Percentiles rank a stretch among this genome's conserved stretches.
These are phyloP conservation scores for Drechslerella dactyloides DNA, from an alignment of 2,329 filamentous ascomycete species.

Conservation along the genomic window DNA sequence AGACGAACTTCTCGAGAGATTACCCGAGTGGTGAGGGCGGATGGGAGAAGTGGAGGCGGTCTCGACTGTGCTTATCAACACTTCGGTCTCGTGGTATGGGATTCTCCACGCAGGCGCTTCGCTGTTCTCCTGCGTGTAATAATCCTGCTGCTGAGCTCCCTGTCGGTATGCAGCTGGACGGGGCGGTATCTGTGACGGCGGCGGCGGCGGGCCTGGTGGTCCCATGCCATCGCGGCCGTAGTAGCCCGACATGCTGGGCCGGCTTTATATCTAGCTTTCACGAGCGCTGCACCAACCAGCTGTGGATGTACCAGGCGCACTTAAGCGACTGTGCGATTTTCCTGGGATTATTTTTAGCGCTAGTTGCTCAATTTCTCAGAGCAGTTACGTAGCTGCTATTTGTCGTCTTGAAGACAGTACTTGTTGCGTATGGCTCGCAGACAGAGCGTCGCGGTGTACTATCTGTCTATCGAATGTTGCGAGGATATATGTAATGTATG, in stretches of 20 bases:
- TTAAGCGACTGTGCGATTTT: constrained; percentile 26
- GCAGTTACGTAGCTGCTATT: constrained; percentile 19
- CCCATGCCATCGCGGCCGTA: constrained; percentile 30
- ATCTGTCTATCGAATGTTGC: no score
- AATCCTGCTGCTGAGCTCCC: constrained; percentile 23
- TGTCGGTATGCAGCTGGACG: constrained; percentile 38
- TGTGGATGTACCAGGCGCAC: constrained; percentile 18
- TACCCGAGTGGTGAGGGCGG: constrained; percentile 18
- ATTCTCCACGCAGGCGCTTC: constrained; percentile 38
- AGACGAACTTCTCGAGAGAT: constrained; percentile 37
- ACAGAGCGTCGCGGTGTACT: not conserved
- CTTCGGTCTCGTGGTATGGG: constrained; percentile 48
- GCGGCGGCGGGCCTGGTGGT: constrained; percentile 29
- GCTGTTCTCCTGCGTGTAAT: constrained; percentile 35
- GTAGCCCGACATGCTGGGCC: constrained; percentile 37
- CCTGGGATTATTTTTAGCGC: constrained; percentile 38
- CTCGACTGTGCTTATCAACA: constrained; percentile 46
- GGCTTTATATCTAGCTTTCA: constrained; percentile 32
- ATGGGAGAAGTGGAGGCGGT: constrained; percentile 14
- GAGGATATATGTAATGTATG: no score
- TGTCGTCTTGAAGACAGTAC: constrained; percentile 14
- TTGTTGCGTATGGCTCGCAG: not conserved
- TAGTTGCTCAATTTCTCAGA: constrained; percentile 16
- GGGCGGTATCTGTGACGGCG: constrained; percentile 35
- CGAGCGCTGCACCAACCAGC: constrained; percentile 2